Base-by-base conservation (phyloP, 441 rosid species). In the Gossypium trilobum region DNA sequence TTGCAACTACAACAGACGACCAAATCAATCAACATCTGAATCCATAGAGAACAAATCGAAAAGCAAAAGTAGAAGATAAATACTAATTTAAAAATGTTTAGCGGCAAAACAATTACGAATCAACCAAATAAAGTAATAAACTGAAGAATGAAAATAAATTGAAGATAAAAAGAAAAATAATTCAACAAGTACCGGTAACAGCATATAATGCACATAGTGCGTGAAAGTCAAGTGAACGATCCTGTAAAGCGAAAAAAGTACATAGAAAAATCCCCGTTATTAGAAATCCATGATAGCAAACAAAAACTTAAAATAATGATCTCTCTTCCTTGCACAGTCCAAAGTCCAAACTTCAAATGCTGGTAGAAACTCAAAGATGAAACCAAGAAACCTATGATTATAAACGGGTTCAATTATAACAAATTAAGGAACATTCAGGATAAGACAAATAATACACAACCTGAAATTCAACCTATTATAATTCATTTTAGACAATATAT, bases 141-240 rank as follows among this genome's bases (percentile, higher is more conserved):
- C 0, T 5, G 16, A 60, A 59, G 22, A 25, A 25, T 23, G 50
- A 51, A 20, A 52, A 20, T 42, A 42, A 42, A 42, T 42, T 42
- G 48, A 42, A 42, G 48, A 2, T 10, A 6, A 52, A 52, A 52
- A 46, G 51, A 23, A 20, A 73, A 66, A 58, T 27, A 50, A 58
- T 57, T 58, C 70, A 50, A 73, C 57, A 5, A 76, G 65, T 88
- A 95, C 99, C 99, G 19, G 99, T 95, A 80, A 95, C 96, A 52
- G 98, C 98, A 77, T 95, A 95, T 56, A 92, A 74, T 51, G 99
- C 99, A 80, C 98, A 95, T 57, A 95, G 78, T 31, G 82, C 88
- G 2, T 70, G 74, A 68, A 95, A 95, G 81, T 95, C 99, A 55
- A 93, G 91, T 68, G 99, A 95, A 3, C 97, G 98, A 81, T 95